Percentiles rank a stretch among this genome's conserved stretches.
phyloP scores from a whole-genome alignment of 257 asterid genomes.

The Rehmannia glutinosa region DNA sequence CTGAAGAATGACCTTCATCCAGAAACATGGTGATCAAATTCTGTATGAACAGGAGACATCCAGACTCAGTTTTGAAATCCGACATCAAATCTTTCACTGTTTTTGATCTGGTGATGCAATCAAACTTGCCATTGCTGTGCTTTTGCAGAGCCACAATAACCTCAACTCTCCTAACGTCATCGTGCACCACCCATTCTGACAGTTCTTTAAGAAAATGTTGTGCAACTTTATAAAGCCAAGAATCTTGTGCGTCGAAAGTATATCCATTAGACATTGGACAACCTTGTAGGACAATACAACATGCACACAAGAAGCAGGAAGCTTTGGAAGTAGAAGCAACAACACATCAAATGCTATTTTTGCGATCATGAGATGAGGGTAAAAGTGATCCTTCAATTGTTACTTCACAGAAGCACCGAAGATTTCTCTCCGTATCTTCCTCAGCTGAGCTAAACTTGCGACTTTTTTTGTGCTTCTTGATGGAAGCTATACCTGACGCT shows the following conservation, averaged over 20 bases:
- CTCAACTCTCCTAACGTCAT: slow-evolving; percentile 73
- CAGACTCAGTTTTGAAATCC: slow-evolving; percentile 73
- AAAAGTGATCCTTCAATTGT: slow-evolving; percentile 83
- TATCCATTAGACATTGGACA: slow-evolving; percentile 83
- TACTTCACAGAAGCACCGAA: slow-evolving; percentile 58
- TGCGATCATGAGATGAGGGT: slow-evolving; percentile 91
- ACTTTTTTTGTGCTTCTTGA: slow-evolving; percentile 69
- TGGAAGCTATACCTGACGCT: slow-evolving; percentile 36
- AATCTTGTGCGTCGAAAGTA: slow-evolving; percentile 73
- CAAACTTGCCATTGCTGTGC: slow-evolving; percentile 87
- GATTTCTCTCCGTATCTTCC: slow-evolving; percentile 68
- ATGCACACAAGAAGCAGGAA: slow-evolving; percentile 59
- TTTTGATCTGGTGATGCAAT: slow-evolving; percentile 70
- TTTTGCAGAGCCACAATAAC: slow-evolving; percentile 87
- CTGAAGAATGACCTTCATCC: slow-evolving; percentile 76
- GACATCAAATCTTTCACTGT: slow-evolving; percentile 76
- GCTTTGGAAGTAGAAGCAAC: slow-evolving; percentile 69
- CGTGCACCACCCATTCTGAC: slow-evolving; percentile 68
- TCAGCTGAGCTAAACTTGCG: slow-evolving; percentile 64
- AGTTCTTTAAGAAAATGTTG: slow-evolving; percentile 73
- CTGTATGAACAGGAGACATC: slow-evolving; percentile 67
- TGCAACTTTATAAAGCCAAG: slow-evolving; percentile 90
- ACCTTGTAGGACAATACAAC: slow-evolving; percentile 63
- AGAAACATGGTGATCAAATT: slow-evolving; percentile 70
- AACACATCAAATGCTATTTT: slow-evolving; percentile 79